Percentiles rank a stretch among this genome's conserved stretches.
Evolutionary conservation across 2,329 filamentous ascomycete genomes (phyloP).

Genomic region (Sordariomycetes sp.): DNA sequence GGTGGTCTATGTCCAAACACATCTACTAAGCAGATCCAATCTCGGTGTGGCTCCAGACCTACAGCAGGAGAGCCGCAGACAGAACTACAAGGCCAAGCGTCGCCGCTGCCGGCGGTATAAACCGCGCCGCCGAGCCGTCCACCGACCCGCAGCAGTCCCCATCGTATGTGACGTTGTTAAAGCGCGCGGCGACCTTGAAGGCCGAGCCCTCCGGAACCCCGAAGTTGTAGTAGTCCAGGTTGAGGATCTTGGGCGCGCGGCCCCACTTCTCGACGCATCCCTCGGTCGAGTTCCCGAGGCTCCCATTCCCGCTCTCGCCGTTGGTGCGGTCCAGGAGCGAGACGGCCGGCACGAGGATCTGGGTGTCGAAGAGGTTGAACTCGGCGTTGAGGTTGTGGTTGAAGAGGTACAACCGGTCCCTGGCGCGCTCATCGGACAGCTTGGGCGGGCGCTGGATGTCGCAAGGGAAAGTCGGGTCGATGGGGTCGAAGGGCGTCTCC

Average conservation of each 20-base stretch:
- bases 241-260: conserved; percentile 63
- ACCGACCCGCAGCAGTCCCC: conserved; percentile 42
- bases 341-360: conserved; percentile 62
- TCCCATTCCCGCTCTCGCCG: conserved; percentile 51
- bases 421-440: conserved; percentile 42
- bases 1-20: no score
- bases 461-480: conserved; percentile 60
- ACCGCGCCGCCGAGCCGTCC: conserved; percentile 9
- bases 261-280: conserved; percentile 54
- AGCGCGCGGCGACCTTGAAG: conserved; percentile 59
- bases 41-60: background rate
- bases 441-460: conserved; percentile 64
- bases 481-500: conserved; percentile 79
- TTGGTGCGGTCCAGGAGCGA: conserved; percentile 64
- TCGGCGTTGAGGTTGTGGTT: conserved; percentile 89
- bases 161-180: conserved; percentile 64
- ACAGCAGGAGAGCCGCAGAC: background rate
- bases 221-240: conserved; percentile 77
- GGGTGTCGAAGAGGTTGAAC: conserved; percentile 53
- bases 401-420: conserved; percentile 63
- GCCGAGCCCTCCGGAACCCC: conserved; percentile 55
- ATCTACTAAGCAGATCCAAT: background rate
- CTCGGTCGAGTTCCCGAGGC: conserved; percentile 52
- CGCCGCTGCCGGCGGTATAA: background rate
- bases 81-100: conserved; percentile 7